These are phyloP conservation scores for Kuraishia borneana DNA, from an alignment of 805 yeast species.

Conservation along the genomic window DNA sequence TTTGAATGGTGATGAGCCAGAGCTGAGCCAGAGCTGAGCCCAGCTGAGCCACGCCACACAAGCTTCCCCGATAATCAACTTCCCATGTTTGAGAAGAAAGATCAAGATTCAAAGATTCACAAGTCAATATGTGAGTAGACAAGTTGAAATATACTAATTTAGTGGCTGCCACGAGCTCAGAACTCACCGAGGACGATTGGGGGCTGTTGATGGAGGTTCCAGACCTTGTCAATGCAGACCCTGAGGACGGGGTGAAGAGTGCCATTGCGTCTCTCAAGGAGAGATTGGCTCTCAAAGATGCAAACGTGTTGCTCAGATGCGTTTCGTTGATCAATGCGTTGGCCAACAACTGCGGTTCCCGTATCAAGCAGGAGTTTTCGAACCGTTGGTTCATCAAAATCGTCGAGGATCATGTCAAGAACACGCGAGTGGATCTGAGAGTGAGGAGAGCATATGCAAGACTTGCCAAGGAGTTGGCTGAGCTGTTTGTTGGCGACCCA, in stretches of 20 bases:
- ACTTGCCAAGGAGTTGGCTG: constrained; percentile 54
- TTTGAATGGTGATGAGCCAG: too few species aligned
- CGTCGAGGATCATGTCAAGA: constrained; percentile 38
- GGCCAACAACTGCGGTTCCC: constrained; percentile 71
- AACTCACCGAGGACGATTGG: constrained; percentile 59
- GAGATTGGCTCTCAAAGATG: constrained; percentile 42
- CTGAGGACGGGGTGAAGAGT: constrained; percentile 40
- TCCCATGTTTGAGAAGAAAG: not conserved
- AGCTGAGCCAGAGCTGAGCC: too few species aligned
- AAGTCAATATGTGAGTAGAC: not conserved
- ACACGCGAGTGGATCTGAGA: constrained; percentile 45
- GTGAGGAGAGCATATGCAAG: constrained; percentile 60
- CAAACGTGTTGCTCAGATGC: constrained; percentile 54
- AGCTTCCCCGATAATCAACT: not conserved
- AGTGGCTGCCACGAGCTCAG: constrained; percentile 52
- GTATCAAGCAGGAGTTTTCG: constrained; percentile 52
- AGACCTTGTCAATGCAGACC: constrained; percentile 50
- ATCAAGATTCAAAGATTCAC: not conserved
- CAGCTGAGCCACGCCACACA: too few species aligned
- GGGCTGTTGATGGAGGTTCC: constrained; percentile 52
- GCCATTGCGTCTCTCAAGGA: constrained; percentile 34
- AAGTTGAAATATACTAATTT: constrained; percentile 4
- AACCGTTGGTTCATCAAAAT: constrained; percentile 39
- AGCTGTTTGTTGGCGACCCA: constrained; percentile 63
- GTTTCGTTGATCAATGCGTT: constrained; percentile 44